Evolutionary conservation across 768 basidiomycete genomes (phyloP), one percentile per base, ranked within the genome.

Genomic region (Auricularia sp.): DNA sequence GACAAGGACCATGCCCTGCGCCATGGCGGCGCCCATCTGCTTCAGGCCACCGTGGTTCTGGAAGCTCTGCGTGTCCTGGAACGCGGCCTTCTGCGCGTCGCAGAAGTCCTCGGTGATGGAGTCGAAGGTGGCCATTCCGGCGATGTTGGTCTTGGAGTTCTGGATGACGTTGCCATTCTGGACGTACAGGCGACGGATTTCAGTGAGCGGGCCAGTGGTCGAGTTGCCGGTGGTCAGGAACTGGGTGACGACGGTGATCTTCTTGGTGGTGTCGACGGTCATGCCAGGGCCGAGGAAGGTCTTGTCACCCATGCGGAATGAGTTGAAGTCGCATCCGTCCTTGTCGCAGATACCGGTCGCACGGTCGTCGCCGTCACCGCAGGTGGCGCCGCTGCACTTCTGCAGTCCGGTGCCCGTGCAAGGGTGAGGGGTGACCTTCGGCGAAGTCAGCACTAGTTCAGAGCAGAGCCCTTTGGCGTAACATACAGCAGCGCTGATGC

Each of bases 321-420:
- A 81, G 80, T 83, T 84, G 79, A 83, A 84, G 70, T 84, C 83
- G 72, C 83, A 84, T 54, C 83, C 83, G 67, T 81, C 81, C 67
- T 77, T 74, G 74, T 84, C 83, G 73, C 83, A 84, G 53, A 54
- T 29, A 59, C 78, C 78, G 67, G 69, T 72, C 70, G 78, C 76
- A 63, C 80, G 73, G 70, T 75, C 69, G 68, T 69, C 69, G 68
- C 67, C 69, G 68, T 72, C 73, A 62, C 75, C 75, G 66, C 81
- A 82, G 47, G 74, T 71, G 59, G 70, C 73, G 47, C 80, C 79
- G 23, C 68, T 66, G 77, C 83, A 85, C 61, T 71, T 73, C 34
- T 74, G 75, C 68, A 76, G 77, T 35, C 77, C 79, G 36, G 68
- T 65, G 66, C 73, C 71, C 34, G 73, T 72, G 74, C 82, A 84